Base-by-base conservation (phyloP, 2,329 filamentous ascomycete genomes). In the Triangularia verruculosa region DNA sequence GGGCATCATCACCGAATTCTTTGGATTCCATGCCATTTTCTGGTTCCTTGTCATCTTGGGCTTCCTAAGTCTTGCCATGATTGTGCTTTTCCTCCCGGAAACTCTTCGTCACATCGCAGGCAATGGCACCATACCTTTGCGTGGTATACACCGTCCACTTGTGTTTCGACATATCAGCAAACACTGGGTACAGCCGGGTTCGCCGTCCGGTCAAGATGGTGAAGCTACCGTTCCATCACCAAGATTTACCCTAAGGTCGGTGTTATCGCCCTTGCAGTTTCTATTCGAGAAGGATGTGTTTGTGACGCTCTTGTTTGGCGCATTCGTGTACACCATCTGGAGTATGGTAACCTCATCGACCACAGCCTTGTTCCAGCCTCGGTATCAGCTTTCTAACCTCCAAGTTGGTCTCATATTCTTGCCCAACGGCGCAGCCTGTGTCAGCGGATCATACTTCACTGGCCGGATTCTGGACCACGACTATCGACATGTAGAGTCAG, bases 291-390 rank as follows among this genome's bases (percentile, higher is more conserved):
- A 80, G 64, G 80, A 83, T 59, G 76, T 82, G 13, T 73, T 80
- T 52, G 70, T 77, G 53, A 76, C 75, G 3, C 69, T 82, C 0
- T 69, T 80, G 59, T 82, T 77, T 47, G 78, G 79, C 51, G 75
- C 75, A 11, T 73, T 79, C 5, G 74, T 79, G 1, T 83, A 82
- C 66, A 76, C 79, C 0, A 74, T 80, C 12, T 82, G 79, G 79
- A 79, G 74, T 22, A 82, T 82, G 79, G 75, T 82, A 4, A 80
- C 78, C 1, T 77, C 79, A 1, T 78, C 73, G 12, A 82, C 79
- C 1, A 76, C 78, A 0, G 72, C 72, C 1, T 59, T 79, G 3
- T 78, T 82, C 61, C 71, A 78, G 65, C 66, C 71, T 0, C 70
- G 68, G 7, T 81, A 79, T 57, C 61, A 71, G 6, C 72, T 82